phyloP scores from a whole-genome alignment of 139 green algal species.

The Volvox africanus region DNA sequence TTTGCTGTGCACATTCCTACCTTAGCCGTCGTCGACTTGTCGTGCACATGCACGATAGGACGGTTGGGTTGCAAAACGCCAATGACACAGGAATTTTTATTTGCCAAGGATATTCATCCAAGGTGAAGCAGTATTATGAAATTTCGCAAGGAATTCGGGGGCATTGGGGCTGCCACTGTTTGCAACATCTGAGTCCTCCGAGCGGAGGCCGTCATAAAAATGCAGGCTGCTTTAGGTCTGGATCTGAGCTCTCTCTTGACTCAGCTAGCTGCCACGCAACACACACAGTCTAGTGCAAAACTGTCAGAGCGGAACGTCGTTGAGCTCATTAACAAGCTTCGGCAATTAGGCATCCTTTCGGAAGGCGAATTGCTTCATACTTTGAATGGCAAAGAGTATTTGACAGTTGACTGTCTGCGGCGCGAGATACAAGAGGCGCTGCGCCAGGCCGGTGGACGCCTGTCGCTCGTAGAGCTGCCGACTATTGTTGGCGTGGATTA shows the following conservation, averaged over 20 bases:
- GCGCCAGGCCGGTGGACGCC: conserved; percentile 72
- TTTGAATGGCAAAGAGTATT: conserved; percentile 88
- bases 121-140: too few species aligned
- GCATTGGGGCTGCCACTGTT: too few species aligned
- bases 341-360: conserved; percentile 74
- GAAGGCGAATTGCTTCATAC: conserved; percentile 88
- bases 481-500: conserved; percentile 85
- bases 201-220: neutral
- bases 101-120: too few species aligned
- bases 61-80: too few species aligned
- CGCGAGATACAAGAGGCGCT: conserved; percentile 59
- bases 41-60: too few species aligned
- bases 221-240: conserved; percentile 49
- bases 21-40: too few species aligned
- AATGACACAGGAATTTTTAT: too few species aligned
- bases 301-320: conserved; percentile 92
- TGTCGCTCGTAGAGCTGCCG: conserved; percentile 88
- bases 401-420: conserved; percentile 79
- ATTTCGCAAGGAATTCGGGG: too few species aligned
- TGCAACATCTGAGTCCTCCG: too few species aligned
- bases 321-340: conserved; percentile 91
- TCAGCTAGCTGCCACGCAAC: conserved; percentile 77
- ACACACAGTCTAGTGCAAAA: conserved; percentile 74
- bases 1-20: too few species aligned
- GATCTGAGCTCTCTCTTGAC: conserved; percentile 78